Percentiles rank a stretch among this genome's conserved stretches.
Conservation (phyloP, 2,329 filamentous ascomycete species). For the Penicillium sp. region DNA sequence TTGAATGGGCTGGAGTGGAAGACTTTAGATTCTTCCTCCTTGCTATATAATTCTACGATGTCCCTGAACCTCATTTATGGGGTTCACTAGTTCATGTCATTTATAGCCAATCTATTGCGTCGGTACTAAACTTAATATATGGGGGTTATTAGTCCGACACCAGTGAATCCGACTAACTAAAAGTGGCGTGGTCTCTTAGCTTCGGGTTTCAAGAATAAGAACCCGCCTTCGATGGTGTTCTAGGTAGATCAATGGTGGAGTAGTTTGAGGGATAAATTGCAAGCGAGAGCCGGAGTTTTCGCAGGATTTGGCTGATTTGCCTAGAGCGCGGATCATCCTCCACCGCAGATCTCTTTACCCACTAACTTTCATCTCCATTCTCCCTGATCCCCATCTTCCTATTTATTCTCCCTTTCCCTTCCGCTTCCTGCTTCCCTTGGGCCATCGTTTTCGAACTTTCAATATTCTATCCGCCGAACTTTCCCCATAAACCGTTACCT, state of each 20-base stretch:
- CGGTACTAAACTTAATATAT: neutral
- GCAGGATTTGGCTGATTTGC: constrained; percentile 1
- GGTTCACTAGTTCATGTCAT: neutral
- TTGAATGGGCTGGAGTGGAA: neutral
- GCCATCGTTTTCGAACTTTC: neutral
- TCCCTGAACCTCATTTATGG: neutral
- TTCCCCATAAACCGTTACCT: neutral
- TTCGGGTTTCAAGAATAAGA: neutral
- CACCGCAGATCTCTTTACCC: constrained; percentile 20
- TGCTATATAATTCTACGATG: neutral
- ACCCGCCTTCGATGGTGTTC: neutral
- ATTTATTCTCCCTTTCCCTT: neutral
- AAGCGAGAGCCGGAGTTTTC: neutral
- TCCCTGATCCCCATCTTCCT: neutral
- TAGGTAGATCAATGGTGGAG: neutral
- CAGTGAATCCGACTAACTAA: neutral
- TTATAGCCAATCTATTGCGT: neutral
- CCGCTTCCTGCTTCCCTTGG: neutral
- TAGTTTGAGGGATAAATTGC: neutral
- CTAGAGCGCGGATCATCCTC: constrained; percentile 23
- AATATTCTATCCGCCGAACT: neutral
- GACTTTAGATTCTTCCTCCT: neutral
- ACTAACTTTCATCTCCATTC: constrained; percentile 5
- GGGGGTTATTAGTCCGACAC: neutral
- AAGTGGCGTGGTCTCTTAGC: neutral